Evolutionary conservation across 768 basidiomycete genomes (phyloP), one percentile per base, ranked within the genome.

Genomic region (Termitomyces sp.): DNA sequence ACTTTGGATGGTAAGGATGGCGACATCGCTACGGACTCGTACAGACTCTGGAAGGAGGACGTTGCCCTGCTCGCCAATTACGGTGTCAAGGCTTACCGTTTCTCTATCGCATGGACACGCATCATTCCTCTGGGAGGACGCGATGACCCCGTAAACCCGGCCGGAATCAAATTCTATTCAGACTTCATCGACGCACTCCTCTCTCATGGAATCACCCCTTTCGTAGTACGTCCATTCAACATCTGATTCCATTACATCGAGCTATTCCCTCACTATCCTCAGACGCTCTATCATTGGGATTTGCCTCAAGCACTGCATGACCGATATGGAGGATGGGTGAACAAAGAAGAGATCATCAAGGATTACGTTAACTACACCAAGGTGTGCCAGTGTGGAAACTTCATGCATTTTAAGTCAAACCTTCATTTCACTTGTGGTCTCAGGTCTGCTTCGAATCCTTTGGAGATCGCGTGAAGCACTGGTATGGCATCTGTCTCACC

Each of bases 231-330:
- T 50, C 16, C 49, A 9, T 24, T 42, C 10, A 5, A 20, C 53
- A 2, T 8, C 10, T 14, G 56, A 44, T 38, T 57, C 32, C 22
- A 43, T 42, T 45, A 50, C 16, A 6, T 43, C n/a, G 43, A 53
- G 36, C 53, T 47, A 47, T 56, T 13, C 22, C 33, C 38, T 48
- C 58, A 33, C 4, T 20, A 26, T n/a, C 22, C 42, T 54, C 54
- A 88, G 84, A 88, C 85, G 0, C 70, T 88, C 36, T 87, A 87
- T 65, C 87, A 86, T 68, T 91, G 89, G 90, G 89, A 91, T 66
- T 79, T 90, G 10, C 90, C 90, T 10, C 85, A 88, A 65, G 83
- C 72, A 22, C 79, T 93, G 40, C 82, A 89, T 56, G 84, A 90
- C 59, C 77, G 84, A 56, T 91, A 91, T 67, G 81, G 81, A 2